Evolutionary conservation across 2,329 filamentous ascomycete species (phyloP), one percentile per base, ranked within the genome.

Genomic region (Drechslerella dactyloides): DNA sequence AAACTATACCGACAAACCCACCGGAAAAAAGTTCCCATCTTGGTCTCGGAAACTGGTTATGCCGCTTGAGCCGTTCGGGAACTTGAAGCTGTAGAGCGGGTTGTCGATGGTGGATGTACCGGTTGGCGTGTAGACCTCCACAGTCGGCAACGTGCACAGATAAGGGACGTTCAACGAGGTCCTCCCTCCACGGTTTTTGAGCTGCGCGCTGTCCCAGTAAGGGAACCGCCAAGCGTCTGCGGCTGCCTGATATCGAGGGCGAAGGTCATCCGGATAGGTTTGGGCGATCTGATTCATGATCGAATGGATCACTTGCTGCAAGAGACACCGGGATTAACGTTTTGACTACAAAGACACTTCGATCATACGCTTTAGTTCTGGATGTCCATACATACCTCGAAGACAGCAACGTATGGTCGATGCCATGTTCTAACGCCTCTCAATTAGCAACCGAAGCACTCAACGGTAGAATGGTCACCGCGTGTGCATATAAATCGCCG

Each of bases 331-430:
- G 17, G 21, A 23, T 3, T 27, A 30, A 3, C 40, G 2, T 21
- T 21, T 50, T 55, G 27, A n/a, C 33, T 27, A 19, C 35, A 15
- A 23, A 24, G 17, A 10, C 23, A 1, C n/a, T 33, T 33, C 27
- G 27, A 33, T 33, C 8, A 27, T 15, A 27, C n/a, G n/a, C n/a
- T n/a, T n/a, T n/a, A n/a, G 7, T 19, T 68, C n/a, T 40, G 19
- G 53, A 42, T 13, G n/a, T 78, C 4, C 1, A 35, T 30, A 7
- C 2, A 10, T 77, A 84, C 83, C 80, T 87, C 85, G 63, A 81
- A 86, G 4, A 86, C 79, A 6, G 82, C 79, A 46, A 85, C 75
- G 68, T 84, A 86, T 2, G 84, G 82, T 4, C 85, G 83, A 76
- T 87, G 85, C 85, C 66, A 70, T 33, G 66, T 70, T 56, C 66